These are phyloP conservation scores for Fraxinus cuspidata DNA, from an alignment of 257 asterid species.

Conservation along the genomic window DNA sequence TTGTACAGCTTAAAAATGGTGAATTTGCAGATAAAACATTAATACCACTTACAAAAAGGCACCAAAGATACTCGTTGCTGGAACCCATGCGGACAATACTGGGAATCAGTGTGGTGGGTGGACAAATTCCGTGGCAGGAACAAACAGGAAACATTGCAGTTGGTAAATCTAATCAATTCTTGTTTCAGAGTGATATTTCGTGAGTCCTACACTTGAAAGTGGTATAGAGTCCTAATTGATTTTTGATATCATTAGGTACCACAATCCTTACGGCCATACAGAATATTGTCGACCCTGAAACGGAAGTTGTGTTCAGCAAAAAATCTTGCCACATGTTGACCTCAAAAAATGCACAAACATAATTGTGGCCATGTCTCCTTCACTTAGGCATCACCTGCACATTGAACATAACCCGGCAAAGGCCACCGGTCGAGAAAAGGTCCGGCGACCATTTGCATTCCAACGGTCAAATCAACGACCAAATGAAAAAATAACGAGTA, in stretches of 20 bases:
- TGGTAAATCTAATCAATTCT: conserved; percentile 28
- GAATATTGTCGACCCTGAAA: conserved; percentile 38
- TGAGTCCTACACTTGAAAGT: background rate
- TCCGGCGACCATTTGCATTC: no score
- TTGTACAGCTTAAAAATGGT: conserved; percentile 57
- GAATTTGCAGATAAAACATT: conserved; percentile 30
- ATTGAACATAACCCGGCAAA: no score
- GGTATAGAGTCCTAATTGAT: background rate
- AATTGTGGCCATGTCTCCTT: no score
- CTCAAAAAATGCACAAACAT: background rate
- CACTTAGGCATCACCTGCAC: no score
- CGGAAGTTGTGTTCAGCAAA: conserved; percentile 36
- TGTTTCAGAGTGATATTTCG: background rate
- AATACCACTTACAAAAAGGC: conserved; percentile 49
- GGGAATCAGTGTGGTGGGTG: conserved; percentile 61
- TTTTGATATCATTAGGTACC: conserved; percentile 33
- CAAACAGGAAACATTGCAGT: conserved; percentile 43
- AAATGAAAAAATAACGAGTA: no score
- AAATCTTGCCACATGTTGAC: conserved; percentile 24
- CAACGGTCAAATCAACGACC: no score
- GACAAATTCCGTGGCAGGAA: conserved; percentile 57
- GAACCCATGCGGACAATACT: conserved; percentile 45
- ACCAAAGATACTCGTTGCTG: conserved; percentile 48
- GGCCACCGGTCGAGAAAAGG: no score
- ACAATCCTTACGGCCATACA: conserved; percentile 39